These are phyloP conservation scores for Galerina sulciceps DNA, from an alignment of 768 basidiomycete genomes.

Conservation along the genomic window DNA sequence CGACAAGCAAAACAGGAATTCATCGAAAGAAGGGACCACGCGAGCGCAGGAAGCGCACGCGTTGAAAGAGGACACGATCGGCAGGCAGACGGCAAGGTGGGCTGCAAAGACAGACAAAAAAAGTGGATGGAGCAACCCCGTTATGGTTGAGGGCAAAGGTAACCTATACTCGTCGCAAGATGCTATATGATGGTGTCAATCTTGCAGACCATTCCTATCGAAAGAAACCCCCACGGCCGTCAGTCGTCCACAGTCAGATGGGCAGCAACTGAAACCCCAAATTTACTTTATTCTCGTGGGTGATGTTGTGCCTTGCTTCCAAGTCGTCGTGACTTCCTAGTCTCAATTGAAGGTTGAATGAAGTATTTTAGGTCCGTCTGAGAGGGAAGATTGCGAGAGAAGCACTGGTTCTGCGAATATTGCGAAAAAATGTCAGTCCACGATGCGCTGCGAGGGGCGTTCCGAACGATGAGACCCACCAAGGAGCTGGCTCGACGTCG, in stretches of 20 bases:
- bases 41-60: neutral
- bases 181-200: neutral
- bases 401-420: neutral
- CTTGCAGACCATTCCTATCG: conserved; percentile 5
- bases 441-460: too few species aligned
- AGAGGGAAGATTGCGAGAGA: neutral
- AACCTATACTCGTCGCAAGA: neutral
- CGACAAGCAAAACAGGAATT: neutral
- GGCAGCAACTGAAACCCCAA: neutral
- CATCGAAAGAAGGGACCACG: too few species aligned
- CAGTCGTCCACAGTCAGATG: neutral
- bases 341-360: neutral
- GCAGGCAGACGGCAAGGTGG: neutral
- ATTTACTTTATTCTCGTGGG: conserved; percentile 1
- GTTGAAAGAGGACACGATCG: neutral
- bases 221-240: conserved; percentile 1
- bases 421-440: neutral
- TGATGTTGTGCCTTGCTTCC: neutral
- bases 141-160: neutral
- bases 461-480: neutral
- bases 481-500: neutral
- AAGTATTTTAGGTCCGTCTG: neutral
- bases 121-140: neutral
- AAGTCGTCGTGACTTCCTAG: neutral
- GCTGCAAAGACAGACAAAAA: neutral